Base-by-base conservation (phyloP, 208 protist species). In the Wallacemonas rigidus region DNA sequence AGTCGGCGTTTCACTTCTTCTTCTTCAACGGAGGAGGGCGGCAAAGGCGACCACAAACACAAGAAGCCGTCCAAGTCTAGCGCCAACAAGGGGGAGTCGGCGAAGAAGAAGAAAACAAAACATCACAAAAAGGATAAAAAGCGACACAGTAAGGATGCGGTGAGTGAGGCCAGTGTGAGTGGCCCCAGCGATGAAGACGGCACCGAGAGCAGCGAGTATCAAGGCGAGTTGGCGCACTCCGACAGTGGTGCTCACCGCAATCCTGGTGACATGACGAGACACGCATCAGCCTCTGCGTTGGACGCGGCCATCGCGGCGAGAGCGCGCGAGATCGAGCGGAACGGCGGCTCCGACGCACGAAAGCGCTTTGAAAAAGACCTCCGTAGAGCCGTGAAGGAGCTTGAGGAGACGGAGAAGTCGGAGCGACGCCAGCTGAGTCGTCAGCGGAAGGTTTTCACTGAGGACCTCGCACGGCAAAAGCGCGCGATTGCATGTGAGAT, bases 331-430 rank as follows among this genome's bases (percentile, higher is more conserved):
- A 64, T 39, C 43, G 68, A 51, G 36, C 63, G 9, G 40, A 26
- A 36, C 55, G 64, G 15, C 36, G 60, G 2, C 15, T 44, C n/a
- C 48, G 88, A 87, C 56, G 78, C 84, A 36, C 60, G 69, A 44
- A 80, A 80, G 72, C 43, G 55, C 2, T 64, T 80, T 0, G 65
- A 80, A 3, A 88, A 89, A 73, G 58, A 80, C 17, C 55, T 87
- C 9, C 36, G 45, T 7, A 26, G 51, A 26, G 56, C 70, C 1
- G 85, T 83, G 50, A 80, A 80, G 8, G 79, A 80, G 58, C 41
- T 83, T 7, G 57, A 57, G 26, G 62, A 76, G 60, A 68, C 78
- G 39, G 58, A 61, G 54, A 75, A 79, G 43, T 40, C 75, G 12
- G 68, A 63, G 17, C 63, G 57, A 14, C 64, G 81, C 38, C 50